Conservation (phyloP, 768 basidiomycete genomes). For the Mycena floridula region DNA sequence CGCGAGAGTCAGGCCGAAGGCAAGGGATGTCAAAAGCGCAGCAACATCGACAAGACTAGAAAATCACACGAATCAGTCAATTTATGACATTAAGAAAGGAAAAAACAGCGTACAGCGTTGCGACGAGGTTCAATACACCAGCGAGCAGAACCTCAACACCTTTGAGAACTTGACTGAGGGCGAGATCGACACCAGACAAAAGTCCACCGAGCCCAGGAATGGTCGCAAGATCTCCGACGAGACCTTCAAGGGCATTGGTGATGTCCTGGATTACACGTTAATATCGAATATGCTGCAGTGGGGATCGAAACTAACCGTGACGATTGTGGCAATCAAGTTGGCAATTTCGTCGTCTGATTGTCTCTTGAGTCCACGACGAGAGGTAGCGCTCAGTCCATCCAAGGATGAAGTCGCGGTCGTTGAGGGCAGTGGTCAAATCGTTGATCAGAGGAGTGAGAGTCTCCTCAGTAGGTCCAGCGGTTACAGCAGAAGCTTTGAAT, state of each 20-base stretch:
- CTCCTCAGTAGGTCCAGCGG: conserved; percentile 13
- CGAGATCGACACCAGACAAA: conserved; percentile 17
- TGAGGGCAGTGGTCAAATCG: conserved; percentile 15
- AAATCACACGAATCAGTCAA: not conserved
- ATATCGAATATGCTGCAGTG: not conserved
- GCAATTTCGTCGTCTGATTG: conserved; percentile 21
- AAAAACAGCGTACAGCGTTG: conserved; percentile 15
- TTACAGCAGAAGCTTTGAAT: conserved; percentile 6
- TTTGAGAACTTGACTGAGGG: conserved; percentile 17
- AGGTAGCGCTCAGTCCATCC: too few relatives aligned
- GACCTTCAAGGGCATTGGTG: conserved; percentile 14
- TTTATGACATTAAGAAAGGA: too few relatives aligned
- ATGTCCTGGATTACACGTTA: conserved; percentile 11
- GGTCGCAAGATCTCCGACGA: conserved; percentile 11
- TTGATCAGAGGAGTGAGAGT: conserved; percentile 16
- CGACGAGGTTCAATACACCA: conserved; percentile 22
- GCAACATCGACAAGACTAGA: conserved; percentile 7
- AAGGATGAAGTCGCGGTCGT: conserved; percentile 12
- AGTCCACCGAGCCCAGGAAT: conserved; percentile 18
- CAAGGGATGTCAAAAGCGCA: conserved; percentile 6
- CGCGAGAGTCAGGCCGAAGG: conserved; percentile 8
- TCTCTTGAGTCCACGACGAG: conserved; percentile 10
- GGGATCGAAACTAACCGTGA: conserved; percentile 13
- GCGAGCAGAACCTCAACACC: conserved; percentile 21
- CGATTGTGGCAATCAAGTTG: conserved; percentile 15